phyloP scores from a whole-genome alignment of 2,329 filamentous ascomycete species.

The Pseudopithomyces chartarum region DNA sequence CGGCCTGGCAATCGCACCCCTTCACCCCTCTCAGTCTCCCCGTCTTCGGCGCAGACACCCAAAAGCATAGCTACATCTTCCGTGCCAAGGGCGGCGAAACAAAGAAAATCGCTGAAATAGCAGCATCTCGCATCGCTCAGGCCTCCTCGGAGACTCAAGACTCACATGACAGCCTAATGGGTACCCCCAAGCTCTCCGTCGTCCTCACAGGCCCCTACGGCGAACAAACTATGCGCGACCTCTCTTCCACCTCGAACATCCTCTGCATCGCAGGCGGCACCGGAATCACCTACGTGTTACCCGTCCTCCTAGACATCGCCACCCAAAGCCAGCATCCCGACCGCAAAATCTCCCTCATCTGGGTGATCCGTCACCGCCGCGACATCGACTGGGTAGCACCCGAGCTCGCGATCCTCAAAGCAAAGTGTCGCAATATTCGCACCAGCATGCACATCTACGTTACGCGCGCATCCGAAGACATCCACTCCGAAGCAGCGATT shows the following conservation, averaged over 20 bases:
- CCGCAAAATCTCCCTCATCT: conserved; percentile 39
- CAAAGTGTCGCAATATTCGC: conserved; percentile 29
- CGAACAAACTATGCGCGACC: conserved; percentile 29
- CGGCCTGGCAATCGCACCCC: conserved; percentile 74
- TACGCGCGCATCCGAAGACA: conserved; percentile 33
- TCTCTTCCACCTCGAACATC: conserved; percentile 33
- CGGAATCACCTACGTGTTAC: conserved; percentile 45
- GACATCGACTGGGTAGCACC: conserved; percentile 43
- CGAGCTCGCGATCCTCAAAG: conserved; percentile 39
- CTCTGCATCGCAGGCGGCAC: conserved; percentile 45
- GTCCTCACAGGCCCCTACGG: conserved; percentile 44
- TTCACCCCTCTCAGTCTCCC: conserved; percentile 54
- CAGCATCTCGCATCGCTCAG: conserved; percentile 29
- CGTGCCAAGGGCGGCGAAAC: conserved; percentile 42
- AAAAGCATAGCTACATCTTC: conserved; percentile 42
- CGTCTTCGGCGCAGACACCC: conserved; percentile 27
- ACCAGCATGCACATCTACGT: conserved; percentile 40
- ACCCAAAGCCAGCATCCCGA: conserved; percentile 27
- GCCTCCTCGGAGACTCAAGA: conserved; percentile 23
- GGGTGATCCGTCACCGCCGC: conserved; percentile 38
- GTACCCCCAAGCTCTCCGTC: conserved; percentile 34
- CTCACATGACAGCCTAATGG: conserved; percentile 26
- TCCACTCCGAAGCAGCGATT: conserved; percentile 15
- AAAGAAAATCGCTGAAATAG: conserved; percentile 37
- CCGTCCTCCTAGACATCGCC: conserved; percentile 37